These are phyloP conservation scores for Diplogelasinospora grovesii DNA, from an alignment of 495 filamentous ascomycete genomes.

Conservation along the genomic window DNA sequence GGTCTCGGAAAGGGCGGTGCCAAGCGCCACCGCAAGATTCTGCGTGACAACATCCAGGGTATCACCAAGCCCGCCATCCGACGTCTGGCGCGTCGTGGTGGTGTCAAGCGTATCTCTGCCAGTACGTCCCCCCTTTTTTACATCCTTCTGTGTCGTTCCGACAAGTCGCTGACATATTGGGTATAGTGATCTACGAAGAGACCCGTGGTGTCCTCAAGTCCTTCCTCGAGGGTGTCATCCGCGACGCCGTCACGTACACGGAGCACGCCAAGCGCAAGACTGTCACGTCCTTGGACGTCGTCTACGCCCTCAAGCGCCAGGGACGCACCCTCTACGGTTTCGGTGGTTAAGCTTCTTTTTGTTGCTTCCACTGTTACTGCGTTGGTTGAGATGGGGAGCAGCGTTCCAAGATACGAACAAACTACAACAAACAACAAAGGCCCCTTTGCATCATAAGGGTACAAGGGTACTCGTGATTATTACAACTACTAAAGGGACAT, in stretches of 20 bases:
- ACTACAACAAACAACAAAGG: too few relatives aligned
- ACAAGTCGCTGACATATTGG: too few relatives aligned
- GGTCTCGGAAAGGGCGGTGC: slow-evolving; percentile 80
- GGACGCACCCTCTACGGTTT: slow-evolving; percentile 97
- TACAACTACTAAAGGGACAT: too few relatives aligned
- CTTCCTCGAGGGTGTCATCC: slow-evolving; percentile 99
- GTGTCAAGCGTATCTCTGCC: slow-evolving; percentile 99
- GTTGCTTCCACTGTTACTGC: not conserved
- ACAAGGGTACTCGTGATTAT: too few relatives aligned
- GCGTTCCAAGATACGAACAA: too few relatives aligned
- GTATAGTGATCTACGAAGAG: slow-evolving; percentile 92
- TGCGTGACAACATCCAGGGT: slow-evolving; percentile 99
- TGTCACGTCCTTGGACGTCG: slow-evolving; percentile 89
- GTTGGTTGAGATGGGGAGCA: too few relatives aligned
- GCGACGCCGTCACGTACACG: slow-evolving; percentile 95
- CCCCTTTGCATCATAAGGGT: too few relatives aligned
- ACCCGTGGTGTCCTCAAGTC: slow-evolving; percentile 99
- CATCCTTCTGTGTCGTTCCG: too few relatives aligned
- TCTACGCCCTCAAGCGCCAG: slow-evolving; percentile 93
- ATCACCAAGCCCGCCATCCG: slow-evolving; percentile 99
- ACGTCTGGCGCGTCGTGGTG: slow-evolving; percentile 97
- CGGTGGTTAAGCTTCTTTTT: slow-evolving; percentile 73
- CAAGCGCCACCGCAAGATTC: slow-evolving; percentile 99
- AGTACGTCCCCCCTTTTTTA: slow-evolving; percentile 45
- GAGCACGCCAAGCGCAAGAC: slow-evolving; percentile 98